Percentiles rank a stretch among this genome's conserved stretches.
These are phyloP conservation scores for Dipodascopsis uninucleata DNA, from an alignment of 805 yeast genomes.

Conservation along the genomic window DNA sequence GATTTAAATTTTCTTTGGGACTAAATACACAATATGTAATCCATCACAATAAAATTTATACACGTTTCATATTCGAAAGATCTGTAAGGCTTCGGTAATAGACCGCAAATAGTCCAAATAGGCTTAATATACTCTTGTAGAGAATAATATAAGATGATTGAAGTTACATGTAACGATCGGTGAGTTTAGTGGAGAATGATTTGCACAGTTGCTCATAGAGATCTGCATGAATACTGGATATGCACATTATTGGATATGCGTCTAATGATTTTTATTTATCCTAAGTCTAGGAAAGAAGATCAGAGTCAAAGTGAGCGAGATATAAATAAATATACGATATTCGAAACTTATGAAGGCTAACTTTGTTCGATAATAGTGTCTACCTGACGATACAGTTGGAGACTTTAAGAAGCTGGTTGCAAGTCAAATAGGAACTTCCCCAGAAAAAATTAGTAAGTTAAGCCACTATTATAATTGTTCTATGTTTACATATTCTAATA, in stretches of 20 bases:
- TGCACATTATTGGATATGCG: too few species aligned
- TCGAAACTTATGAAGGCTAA: not conserved
- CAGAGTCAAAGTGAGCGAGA: constrained; percentile 54
- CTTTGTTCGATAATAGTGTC: constrained; percentile 50
- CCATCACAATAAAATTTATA: too few species aligned
- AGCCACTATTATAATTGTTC: not conserved
- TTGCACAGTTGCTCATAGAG: too few species aligned
- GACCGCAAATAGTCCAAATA: too few species aligned
- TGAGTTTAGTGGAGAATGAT: constrained; percentile 32
- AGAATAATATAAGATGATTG: constrained; percentile 51
- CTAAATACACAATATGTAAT: too few species aligned
- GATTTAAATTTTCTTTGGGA: too few species aligned
- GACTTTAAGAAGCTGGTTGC: constrained; percentile 84
- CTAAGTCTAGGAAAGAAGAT: constrained; percentile 86
- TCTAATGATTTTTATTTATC: too few species aligned
- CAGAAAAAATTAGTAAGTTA: constrained; percentile 46
- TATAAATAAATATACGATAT: not conserved
- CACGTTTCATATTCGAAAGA: too few species aligned
- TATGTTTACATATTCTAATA: constrained; percentile 2
- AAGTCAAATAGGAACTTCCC: constrained; percentile 73
- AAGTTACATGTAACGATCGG: constrained; percentile 69
- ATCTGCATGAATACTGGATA: not conserved
- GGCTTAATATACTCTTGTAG: not conserved
- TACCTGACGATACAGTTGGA: constrained; percentile 79
- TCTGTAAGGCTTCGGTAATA: too few species aligned